These are phyloP conservation scores for Picea glauca DNA, from an alignment of 75 land plant genomes.

Conservation along the genomic window DNA sequence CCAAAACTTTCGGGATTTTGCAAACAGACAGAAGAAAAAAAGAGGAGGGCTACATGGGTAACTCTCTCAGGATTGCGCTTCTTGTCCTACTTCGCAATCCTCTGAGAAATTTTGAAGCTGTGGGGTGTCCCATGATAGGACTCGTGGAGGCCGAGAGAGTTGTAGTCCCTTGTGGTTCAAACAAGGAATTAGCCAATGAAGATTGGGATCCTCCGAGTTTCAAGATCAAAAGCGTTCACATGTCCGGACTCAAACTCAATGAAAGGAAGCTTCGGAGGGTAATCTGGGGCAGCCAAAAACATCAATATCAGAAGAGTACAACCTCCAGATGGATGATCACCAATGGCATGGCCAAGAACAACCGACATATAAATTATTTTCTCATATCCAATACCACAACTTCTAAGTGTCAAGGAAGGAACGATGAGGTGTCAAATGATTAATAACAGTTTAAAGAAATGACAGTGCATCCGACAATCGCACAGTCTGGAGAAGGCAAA, in stretches of 20 bases:
- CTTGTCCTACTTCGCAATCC: constrained; percentile 84
- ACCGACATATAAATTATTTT: too few relatives aligned
- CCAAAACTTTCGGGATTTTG: too few relatives aligned
- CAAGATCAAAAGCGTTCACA: constrained; percentile 20
- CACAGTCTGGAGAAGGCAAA: too few relatives aligned
- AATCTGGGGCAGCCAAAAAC: background rate
- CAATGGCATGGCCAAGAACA: background rate
- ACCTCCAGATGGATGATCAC: background rate
- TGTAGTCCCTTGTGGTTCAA: background rate
- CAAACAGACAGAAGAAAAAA: background rate
- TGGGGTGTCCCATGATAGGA: constrained; percentile 76
- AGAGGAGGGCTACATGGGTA: constrained; percentile 24
- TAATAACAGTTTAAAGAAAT: too few relatives aligned
- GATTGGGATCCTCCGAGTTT: background rate
- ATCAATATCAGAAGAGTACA: background rate
- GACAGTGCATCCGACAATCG: too few relatives aligned
- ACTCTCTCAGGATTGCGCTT: constrained; percentile 40
- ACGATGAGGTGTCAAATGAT: too few relatives aligned
- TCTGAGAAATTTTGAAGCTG: constrained; percentile 61
- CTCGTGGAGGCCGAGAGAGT: constrained; percentile 33
- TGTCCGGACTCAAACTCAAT: constrained; percentile 13
- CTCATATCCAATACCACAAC: too few relatives aligned
- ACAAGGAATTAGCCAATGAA: too few relatives aligned
- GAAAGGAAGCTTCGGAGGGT: constrained; percentile 26
- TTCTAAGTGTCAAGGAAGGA: too few relatives aligned